These are phyloP conservation scores for Citrus glauca DNA, from an alignment of 345 rosid genomes.

Conservation along the genomic window DNA sequence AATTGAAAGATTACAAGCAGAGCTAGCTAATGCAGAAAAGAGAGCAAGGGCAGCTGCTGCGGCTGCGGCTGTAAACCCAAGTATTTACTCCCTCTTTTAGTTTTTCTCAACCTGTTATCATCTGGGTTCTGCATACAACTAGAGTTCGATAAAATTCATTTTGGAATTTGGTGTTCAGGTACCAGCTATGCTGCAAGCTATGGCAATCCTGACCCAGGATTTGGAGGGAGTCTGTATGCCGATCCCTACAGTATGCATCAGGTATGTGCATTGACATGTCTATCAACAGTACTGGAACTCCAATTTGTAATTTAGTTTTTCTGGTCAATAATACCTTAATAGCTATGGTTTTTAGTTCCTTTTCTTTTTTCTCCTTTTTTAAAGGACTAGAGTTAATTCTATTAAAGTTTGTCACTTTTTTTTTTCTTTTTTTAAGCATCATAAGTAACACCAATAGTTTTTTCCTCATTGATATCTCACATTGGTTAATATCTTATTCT, in stretches of 20 bases:
- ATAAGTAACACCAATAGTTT: neutral
- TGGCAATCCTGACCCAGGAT: slow-evolving; percentile 34
- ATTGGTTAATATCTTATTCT: neutral
- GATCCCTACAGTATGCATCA: slow-evolving; percentile 41
- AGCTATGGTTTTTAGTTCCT: no score
- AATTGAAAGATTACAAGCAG: slow-evolving; percentile 41
- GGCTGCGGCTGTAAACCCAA: slow-evolving; percentile 36
- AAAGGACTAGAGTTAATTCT: neutral
- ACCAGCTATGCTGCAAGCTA: slow-evolving; percentile 40
- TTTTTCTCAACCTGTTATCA: neutral
- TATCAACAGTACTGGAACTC: neutral
- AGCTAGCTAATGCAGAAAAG: slow-evolving; percentile 47
- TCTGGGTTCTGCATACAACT: neutral
- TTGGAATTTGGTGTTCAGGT: slow-evolving; percentile 26
- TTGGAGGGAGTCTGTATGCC: slow-evolving; percentile 31
- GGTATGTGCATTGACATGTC: slow-evolving; percentile 29
- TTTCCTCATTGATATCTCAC: neutral
- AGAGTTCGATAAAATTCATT: neutral
- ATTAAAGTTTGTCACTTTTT: neutral
- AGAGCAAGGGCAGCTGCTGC: slow-evolving; percentile 30
- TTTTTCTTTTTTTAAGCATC: neutral
- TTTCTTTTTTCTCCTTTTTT: no score
- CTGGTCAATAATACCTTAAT: neutral
- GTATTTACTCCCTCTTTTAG: slow-evolving; percentile 23
- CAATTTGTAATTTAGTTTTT: neutral